Conservation (phyloP, 164 flowering plant genomes). For the Piper betle region DNA sequence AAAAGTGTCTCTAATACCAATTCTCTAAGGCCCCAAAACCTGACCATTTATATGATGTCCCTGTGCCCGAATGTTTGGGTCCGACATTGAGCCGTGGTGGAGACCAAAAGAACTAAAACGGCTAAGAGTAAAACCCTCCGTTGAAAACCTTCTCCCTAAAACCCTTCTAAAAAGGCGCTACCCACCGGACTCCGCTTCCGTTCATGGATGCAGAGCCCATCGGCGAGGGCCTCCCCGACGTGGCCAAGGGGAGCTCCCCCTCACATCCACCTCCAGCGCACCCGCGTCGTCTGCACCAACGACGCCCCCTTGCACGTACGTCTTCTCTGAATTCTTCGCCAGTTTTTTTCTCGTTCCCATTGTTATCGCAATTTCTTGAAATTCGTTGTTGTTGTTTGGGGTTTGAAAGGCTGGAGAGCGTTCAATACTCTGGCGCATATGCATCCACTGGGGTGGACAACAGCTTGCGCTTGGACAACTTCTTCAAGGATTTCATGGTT, state of each 20-base stretch:
- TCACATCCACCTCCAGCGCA: conserved; percentile 58
- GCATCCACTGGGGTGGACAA: conserved; percentile 61
- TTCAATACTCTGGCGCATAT: conserved; percentile 62
- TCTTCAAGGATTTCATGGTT: conserved; percentile 49
- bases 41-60: too few relatives aligned
- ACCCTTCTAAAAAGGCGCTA: too few relatives aligned
- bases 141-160: too few relatives aligned
- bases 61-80: too few relatives aligned
- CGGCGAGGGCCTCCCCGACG: conserved; percentile 32
- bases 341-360: too few relatives aligned
- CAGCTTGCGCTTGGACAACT: conserved; percentile 39
- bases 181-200: too few relatives aligned
- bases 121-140: too few relatives aligned
- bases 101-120: too few relatives aligned
- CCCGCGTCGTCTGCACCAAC: conserved; percentile 45
- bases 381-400: conserved; percentile 7
- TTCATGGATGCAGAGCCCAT: too few relatives aligned
- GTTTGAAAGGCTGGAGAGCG: conserved; percentile 45
- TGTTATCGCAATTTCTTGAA: not conserved
- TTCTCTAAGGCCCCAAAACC: too few relatives aligned
- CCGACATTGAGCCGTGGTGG: too few relatives aligned
- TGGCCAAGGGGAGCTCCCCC: conserved; percentile 58
- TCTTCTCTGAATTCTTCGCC: not conserved
- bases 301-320: conserved; percentile 71
- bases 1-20: too few relatives aligned